Percentiles rank a stretch among this genome's conserved stretches.
phyloP scores from a whole-genome alignment of 1,284 basidiomycete genomes.

The Pseudozyma sp. region DNA sequence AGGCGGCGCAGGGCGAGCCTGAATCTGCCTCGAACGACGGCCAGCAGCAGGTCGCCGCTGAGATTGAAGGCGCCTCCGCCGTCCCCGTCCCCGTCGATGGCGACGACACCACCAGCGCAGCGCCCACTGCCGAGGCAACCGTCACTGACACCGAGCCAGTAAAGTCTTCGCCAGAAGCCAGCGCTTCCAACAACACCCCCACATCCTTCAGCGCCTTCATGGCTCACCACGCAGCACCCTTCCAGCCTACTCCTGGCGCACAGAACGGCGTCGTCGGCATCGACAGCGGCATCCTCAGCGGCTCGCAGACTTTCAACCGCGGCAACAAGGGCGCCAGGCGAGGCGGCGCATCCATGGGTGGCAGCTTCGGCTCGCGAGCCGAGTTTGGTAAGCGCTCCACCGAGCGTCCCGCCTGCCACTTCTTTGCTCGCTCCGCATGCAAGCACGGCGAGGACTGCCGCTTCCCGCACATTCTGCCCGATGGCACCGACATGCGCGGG shows the following conservation, averaged over 20 bases:
- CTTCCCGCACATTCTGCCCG: constrained; percentile 67
- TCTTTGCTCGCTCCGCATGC: constrained; percentile 64
- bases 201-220: constrained; percentile 64
- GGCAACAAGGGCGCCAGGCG: constrained; percentile 35
- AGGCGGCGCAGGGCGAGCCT: constrained; percentile 17
- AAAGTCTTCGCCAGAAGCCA: constrained; percentile 17
- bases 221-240: constrained; percentile 60
- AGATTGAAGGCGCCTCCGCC: not conserved
- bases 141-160: constrained; percentile 11
- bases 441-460: constrained; percentile 65
- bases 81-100: constrained; percentile 5
- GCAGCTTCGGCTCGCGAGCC: constrained; percentile 36
- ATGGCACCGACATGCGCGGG: constrained; percentile 64
- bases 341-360: constrained; percentile 37
- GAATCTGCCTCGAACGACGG: constrained; percentile 8
- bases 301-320: constrained; percentile 29
- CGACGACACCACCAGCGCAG: constrained; percentile 13
- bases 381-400: constrained; percentile 49
- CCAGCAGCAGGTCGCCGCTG: constrained; percentile 13
- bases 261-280: constrained; percentile 28
- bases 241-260: constrained; percentile 52
- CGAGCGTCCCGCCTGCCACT: constrained; percentile 65
- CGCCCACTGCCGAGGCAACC: constrained; percentile 7
- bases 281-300: constrained; percentile 25
- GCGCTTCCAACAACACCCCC: constrained; percentile 33